Conservation (phyloP, 2,329 filamentous ascomycete genomes). For the Corynespora cassiicola region DNA sequence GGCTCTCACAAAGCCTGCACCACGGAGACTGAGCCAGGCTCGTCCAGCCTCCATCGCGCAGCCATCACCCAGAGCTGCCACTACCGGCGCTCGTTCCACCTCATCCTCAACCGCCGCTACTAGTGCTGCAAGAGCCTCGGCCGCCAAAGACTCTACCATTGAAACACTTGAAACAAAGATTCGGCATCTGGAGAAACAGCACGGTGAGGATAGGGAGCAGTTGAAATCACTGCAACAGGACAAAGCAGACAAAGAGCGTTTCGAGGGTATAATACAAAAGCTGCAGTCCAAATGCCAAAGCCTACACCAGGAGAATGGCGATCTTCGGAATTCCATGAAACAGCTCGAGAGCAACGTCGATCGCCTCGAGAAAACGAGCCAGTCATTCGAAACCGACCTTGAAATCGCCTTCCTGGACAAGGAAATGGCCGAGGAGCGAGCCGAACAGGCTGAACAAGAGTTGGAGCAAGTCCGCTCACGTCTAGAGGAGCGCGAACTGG, state of each 20-base stretch:
- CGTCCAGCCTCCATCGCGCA: constrained; percentile 15
- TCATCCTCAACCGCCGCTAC: constrained; percentile 21
- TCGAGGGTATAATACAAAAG: constrained; percentile 86
- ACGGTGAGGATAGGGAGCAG: constrained; percentile 83
- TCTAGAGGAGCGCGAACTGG: constrained; percentile 83
- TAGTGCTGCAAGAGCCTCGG: constrained; percentile 17
- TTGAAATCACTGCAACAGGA: constrained; percentile 79
- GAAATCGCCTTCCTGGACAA: constrained; percentile 89
- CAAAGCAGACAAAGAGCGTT: constrained; percentile 77
- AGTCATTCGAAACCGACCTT: constrained; percentile 82
- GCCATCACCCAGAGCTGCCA: constrained; percentile 6
- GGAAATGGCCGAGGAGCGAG: constrained; percentile 95
- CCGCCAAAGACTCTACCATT: constrained; percentile 52
- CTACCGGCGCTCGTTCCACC: constrained; percentile 18
- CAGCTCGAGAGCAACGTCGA: constrained; percentile 75
- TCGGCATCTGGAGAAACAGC: constrained; percentile 84
- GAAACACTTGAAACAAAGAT: constrained; percentile 91
- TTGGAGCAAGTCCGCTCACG: constrained; percentile 77
- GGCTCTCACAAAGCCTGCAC: too few species aligned
- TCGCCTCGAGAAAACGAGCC: constrained; percentile 74
- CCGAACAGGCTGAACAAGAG: constrained; percentile 81
- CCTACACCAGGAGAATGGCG: constrained; percentile 78
- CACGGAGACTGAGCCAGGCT: too few species aligned
- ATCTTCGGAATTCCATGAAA: constrained; percentile 78
- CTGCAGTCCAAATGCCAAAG: constrained; percentile 88